Percentiles rank a stretch among this genome's conserved stretches.
Evolutionary conservation across 805 yeast genomes (phyloP).

Genomic region (Metschnikowia kunwiensis): DNA sequence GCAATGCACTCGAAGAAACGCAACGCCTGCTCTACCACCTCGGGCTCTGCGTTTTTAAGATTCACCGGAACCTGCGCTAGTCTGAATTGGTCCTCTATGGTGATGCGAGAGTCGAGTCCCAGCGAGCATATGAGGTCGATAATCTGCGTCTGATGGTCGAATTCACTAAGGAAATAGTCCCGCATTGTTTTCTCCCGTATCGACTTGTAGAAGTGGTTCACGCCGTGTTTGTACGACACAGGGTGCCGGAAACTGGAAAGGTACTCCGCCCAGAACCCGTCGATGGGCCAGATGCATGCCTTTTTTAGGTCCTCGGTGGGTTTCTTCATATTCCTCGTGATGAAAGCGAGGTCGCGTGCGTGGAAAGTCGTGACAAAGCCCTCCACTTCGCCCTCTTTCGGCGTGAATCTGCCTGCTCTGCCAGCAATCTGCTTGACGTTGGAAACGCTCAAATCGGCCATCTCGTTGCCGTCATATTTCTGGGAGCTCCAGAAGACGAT

Average conservation of each 20-base stretch:
- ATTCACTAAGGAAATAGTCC: slow-evolving; percentile 37
- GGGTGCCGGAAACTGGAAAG: slow-evolving; percentile 57
- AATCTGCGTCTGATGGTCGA: slow-evolving; percentile 36
- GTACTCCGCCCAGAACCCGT: slow-evolving; percentile 62
- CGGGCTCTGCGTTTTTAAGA: slow-evolving; percentile 28
- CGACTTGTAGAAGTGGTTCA: slow-evolving; percentile 47
- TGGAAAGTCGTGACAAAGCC: slow-evolving; percentile 55
- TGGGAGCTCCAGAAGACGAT: slow-evolving; percentile 65
- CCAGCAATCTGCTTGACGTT: slow-evolving; percentile 92
- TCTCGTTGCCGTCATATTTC: slow-evolving; percentile 67
- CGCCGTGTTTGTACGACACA: slow-evolving; percentile 44
- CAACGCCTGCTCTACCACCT: slow-evolving; percentile 43
- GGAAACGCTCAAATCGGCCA: slow-evolving; percentile 52
- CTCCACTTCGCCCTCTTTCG: slow-evolving; percentile 34
- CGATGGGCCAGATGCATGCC: slow-evolving; percentile 83
- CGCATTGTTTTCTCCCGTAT: slow-evolving; percentile 21
- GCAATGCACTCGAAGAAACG: slow-evolving; percentile 51
- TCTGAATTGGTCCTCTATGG: slow-evolving; percentile 55
- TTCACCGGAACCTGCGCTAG: slow-evolving; percentile 63
- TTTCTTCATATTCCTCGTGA: slow-evolving; percentile 47
- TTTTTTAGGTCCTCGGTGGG: slow-evolving; percentile 51
- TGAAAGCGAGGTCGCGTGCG: slow-evolving; percentile 39
- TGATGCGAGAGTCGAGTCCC: slow-evolving; percentile 23
- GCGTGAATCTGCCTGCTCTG: slow-evolving; percentile 80
- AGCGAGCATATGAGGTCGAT: slow-evolving; percentile 44